Evolutionary conservation across 2,329 filamentous ascomycete species (phyloP).

Genomic region (Ilyonectria destructans): DNA sequence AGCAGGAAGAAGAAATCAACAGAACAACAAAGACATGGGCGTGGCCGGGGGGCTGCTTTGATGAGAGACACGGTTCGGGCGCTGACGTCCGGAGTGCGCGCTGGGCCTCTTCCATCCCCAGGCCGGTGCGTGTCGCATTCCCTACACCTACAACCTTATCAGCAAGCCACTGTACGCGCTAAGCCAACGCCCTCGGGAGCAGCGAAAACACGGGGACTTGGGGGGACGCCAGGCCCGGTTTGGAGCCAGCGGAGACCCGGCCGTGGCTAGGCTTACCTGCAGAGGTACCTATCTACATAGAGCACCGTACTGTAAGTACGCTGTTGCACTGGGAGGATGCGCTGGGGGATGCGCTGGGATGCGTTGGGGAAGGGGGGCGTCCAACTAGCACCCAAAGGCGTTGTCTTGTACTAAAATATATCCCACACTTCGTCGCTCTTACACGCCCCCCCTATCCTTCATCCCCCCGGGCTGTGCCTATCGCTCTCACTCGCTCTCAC

Average conservation of each 20-base stretch:
- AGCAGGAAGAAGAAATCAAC: slow-evolving; percentile 4
- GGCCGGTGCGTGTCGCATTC: slow-evolving; percentile 37
- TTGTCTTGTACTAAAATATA: neutral
- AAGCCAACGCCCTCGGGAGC: slow-evolving; percentile 29
- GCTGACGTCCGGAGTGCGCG: too few relatives aligned
- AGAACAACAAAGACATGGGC: slow-evolving; percentile 1
- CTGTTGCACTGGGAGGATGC: neutral
- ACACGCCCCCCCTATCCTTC: slow-evolving; percentile 23
- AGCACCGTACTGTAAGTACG: slow-evolving; percentile 2
- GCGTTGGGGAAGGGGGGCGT: neutral
- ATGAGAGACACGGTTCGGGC: neutral
- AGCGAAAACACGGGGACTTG: slow-evolving; percentile 17
- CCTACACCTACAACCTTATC: slow-evolving; percentile 46
- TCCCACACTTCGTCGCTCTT: neutral
- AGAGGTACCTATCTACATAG: slow-evolving; percentile 25
- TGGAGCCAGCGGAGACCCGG: slow-evolving; percentile 17
- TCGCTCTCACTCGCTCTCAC: slow-evolving; percentile 37
- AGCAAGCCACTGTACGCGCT: slow-evolving; percentile 34
- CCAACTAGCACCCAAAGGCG: neutral
- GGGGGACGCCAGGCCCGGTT: slow-evolving; percentile 7
- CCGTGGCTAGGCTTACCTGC: slow-evolving; percentile 17
- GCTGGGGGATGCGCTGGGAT: neutral
- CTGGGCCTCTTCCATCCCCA: neutral
- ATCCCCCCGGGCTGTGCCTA: slow-evolving; percentile 39
- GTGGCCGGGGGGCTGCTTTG: neutral